Evolutionary conservation across 2,329 filamentous ascomycete species (phyloP).

Genomic region (Emergomyces pasteurianus): DNA sequence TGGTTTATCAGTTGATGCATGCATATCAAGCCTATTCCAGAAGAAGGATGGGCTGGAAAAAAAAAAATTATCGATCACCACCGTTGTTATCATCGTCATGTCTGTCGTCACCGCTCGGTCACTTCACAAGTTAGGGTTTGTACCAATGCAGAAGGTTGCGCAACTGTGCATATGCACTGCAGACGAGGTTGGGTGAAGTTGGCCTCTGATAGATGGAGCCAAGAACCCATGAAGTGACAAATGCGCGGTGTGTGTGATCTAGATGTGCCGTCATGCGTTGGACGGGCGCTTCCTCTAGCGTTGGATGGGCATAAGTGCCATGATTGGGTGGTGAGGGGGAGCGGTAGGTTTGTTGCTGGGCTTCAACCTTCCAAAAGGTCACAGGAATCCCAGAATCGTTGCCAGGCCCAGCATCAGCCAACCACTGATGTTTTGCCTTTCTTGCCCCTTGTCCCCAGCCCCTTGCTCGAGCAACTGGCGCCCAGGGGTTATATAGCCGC

Average conservation of each 20-base stretch:
- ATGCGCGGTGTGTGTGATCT: neutral
- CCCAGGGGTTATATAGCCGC: constrained; percentile 2
- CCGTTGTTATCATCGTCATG: too few relatives aligned
- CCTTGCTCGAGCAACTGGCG: neutral
- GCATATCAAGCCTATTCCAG: neutral
- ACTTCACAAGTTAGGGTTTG: neutral
- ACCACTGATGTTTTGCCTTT: neutral
- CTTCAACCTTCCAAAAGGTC: too few relatives aligned
- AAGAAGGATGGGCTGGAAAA: neutral
- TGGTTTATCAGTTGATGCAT: too few relatives aligned
- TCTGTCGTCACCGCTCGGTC: neutral
- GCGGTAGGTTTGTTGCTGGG: neutral
- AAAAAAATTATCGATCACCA: neutral
- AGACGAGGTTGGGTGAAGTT: neutral
- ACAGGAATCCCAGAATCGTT: neutral
- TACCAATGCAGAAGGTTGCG: neutral
- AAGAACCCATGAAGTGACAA: neutral
- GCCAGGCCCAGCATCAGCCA: neutral
- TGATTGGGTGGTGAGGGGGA: neutral
- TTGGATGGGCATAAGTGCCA: neutral
- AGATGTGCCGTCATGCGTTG: neutral
- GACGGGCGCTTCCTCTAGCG: neutral
- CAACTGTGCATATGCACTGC: neutral
- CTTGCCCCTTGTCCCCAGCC: neutral
- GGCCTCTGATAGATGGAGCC: neutral